A percentile compares a stretch with the other conserved stretches of the same genome.
Evolutionary conservation across 345 rosid genomes (phyloP).

Genomic region (Syzygium grande): DNA sequence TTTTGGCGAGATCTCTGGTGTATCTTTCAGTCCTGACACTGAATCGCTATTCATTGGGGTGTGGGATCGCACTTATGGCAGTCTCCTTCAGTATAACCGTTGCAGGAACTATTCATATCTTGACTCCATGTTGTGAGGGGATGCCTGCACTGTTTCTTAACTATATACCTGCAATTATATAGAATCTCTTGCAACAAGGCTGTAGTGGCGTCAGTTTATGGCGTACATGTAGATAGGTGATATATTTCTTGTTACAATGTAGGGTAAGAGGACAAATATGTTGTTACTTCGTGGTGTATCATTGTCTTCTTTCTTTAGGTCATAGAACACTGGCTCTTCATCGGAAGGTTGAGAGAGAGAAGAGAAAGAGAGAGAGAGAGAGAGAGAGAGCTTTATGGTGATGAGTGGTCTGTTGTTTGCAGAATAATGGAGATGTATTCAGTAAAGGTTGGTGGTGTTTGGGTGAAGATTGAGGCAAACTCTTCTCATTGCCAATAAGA

Average conservation of each 20-base stretch:
- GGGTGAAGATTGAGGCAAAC: background rate
- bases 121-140: constrained; percentile 30
- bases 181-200: background rate
- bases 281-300: background rate
- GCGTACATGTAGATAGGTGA: constrained; percentile 6
- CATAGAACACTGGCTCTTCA: background rate
- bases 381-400: background rate
- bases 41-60: constrained; percentile 49
- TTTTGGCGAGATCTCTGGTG: constrained; percentile 60
- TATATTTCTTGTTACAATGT: constrained; percentile 1
- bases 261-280: background rate
- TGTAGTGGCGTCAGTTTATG: too few species aligned
- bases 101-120: constrained; percentile 39
- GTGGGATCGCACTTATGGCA: constrained; percentile 62
- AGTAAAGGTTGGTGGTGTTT: background rate
- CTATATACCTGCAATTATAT: constrained; percentile 1
- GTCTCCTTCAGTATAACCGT: constrained; percentile 50
- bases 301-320: constrained; percentile 5
- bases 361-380: background rate
- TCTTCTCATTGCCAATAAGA: background rate
- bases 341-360: background rate
- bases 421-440: constrained; percentile 1
- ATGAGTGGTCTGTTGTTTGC: background rate
- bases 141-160: background rate
- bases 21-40: constrained; percentile 54